Evolutionary conservation across 371 early-diverging fungal species (phyloP), one percentile per base, ranked within the genome.

Genomic region (Zopfochytrium polystomum): DNA sequence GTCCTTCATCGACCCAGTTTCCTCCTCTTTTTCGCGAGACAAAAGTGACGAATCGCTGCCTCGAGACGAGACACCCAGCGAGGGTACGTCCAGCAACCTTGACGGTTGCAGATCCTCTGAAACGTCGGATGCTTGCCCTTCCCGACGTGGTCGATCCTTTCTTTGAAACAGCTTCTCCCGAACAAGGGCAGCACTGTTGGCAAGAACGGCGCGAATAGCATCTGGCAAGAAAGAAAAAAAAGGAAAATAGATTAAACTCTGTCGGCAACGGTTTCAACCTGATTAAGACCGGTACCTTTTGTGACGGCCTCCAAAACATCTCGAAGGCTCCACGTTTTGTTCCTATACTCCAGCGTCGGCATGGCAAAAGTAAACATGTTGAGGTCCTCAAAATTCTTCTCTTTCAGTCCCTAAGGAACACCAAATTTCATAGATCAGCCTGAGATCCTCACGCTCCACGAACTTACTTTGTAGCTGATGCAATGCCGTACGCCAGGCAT

Each of bases 301-400:
- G 87, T 87, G 23, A 90, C 74, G 2, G 74, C 78, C 23, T 79
- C 77, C 31, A 84, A 57, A 43, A 90, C 71, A 43, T 90, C 89
- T 29, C 77, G 77, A 79, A 83, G 82, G 6, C 87, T 83, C 88
- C 89, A 90, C 1, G 88, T 87, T 61, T 78, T 84, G 65, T 89
- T 88, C 20, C 83, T 71, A 60, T 87, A 88, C 67, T 88, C 88
- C 1, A 90, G 60, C 1, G 85, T 86, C 2, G 89, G 89, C 69
- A 88, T 79, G 20, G 76, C 71, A 60, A 90, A 88, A 1, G 80
- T 75, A 66, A 89, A 87, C 47, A 84, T 75, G 51, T 80, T 73
- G 46, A 90, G 34, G 65, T 90, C 89, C 59, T 86, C 87, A 48
- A 90, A 68, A 44, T 87, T 88, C 61, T 79, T 88, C 46, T 87